Base-by-base conservation (phyloP, 139 green algal genomes). In the Micromonas pusilla region DNA sequence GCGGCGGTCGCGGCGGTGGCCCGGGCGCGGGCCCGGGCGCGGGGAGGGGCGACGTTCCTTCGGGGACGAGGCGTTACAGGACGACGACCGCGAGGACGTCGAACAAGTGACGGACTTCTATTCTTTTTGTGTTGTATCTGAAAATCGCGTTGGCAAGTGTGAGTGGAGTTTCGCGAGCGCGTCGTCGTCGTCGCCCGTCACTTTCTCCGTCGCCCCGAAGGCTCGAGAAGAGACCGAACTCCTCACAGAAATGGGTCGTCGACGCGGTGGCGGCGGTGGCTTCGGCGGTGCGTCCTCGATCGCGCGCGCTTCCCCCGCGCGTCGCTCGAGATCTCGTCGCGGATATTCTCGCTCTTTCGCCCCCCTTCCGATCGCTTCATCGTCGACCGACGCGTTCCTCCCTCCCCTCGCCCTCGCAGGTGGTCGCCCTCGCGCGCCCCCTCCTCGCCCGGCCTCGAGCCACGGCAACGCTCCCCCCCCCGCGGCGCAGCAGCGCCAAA, bases 251-350 rank as follows among this genome's bases (percentile, higher is more conserved):
- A 70, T 70, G 63, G 63, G 63, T 34, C 28, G 63, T 39, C 28
- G 63, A 37, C 63, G 63, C 28, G 63, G 63, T 34, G 63, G 63
- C 63, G 63, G 63, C 2, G 63, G 63, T 25, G 63, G 63, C 32
- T 70, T 70, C 63, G 28, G 28, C 54, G 23, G n/a, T n/a, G n/a
- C n/a, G n/a, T n/a, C n/a, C n/a, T n/a, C n/a, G n/a, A n/a, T n/a
- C n/a, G n/a, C n/a, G 54, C 54, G 26, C n/a, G 2, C 23, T 25
- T 1, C 54, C 54, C 52, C 52, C 20, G 19, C 20, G 16, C 52
- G 52, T 63, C 52, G 20, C 52, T n/a, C 52, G 19, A 16, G 52
- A 63, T 63, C 20, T 63, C 20, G 16, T 16, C 19, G 20, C 52
- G 52, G 20, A 63, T n/a, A 63, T 63, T 63, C 20, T n/a, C 52